A percentile compares a stretch with the other conserved stretches of the same genome.
These are phyloP conservation scores for Ganoderma sp. DNA, from an alignment of 1,284 basidiomycete genomes.

Conservation along the genomic window DNA sequence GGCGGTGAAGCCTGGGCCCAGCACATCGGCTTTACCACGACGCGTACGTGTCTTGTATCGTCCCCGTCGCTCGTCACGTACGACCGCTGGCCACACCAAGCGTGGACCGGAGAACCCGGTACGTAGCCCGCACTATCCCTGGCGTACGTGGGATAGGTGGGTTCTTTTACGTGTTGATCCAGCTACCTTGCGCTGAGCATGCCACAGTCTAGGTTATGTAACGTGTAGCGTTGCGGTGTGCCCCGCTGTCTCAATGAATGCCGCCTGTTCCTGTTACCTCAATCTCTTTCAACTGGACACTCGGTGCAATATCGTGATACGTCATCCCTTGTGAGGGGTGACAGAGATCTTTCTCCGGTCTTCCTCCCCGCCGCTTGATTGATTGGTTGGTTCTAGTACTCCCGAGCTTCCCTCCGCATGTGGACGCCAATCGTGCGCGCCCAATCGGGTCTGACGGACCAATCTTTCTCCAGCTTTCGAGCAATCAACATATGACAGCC, in stretches of 20 bases:
- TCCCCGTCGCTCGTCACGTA: neutral
- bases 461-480: constrained; percentile 19
- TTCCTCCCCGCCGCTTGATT: neutral
- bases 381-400: constrained; percentile 18
- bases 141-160: constrained; percentile 17
- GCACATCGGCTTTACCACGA: neutral
- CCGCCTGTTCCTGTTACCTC: neutral
- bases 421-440: constrained; percentile 22
- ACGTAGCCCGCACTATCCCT: neutral
- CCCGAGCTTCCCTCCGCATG: constrained; percentile 28
- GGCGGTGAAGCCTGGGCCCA: neutral
- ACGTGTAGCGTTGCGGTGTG: neutral
- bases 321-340: neutral
- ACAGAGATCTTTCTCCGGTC: neutral
- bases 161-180: constrained; percentile 18
- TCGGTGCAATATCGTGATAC: neutral
- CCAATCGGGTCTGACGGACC: constrained; percentile 24
- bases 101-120: constrained; percentile 10
- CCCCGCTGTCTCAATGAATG: constrained; percentile 6
- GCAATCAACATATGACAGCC: constrained; percentile 28
- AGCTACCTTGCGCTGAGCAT: constrained; percentile 6
- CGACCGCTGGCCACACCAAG: neutral
- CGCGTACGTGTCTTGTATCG: neutral
- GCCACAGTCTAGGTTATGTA: constrained; percentile 8
- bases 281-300: neutral